These are phyloP conservation scores for Candida morakotiae DNA, from an alignment of 805 yeast genomes.

Conservation along the genomic window DNA sequence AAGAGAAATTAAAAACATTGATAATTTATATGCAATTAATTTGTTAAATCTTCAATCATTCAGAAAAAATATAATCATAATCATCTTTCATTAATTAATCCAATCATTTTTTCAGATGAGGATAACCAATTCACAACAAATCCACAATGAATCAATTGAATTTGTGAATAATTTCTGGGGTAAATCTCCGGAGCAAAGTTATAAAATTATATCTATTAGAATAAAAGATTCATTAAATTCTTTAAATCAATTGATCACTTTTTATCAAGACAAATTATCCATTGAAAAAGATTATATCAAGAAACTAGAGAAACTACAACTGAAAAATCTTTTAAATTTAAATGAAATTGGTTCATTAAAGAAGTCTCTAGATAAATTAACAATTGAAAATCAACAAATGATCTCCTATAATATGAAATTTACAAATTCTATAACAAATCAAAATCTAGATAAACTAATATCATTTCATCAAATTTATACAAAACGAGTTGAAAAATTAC, in stretches of 20 bases:
- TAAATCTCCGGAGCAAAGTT: constrained; percentile 57
- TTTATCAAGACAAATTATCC: constrained; percentile 40
- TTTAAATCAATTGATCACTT: constrained; percentile 30
- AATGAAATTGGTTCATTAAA: constrained; percentile 58
- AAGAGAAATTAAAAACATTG: neutral
- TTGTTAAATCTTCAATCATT: neutral
- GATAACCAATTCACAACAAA: constrained; percentile 1
- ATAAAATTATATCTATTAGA: constrained; percentile 48
- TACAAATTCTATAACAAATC: constrained; percentile 46
- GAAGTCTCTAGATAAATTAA: constrained; percentile 55
- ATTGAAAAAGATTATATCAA: constrained; percentile 74
- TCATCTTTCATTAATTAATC: neutral
- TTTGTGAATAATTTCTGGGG: constrained; percentile 49
- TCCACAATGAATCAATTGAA: neutral
- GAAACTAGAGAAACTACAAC: constrained; percentile 48
- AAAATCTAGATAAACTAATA: constrained; percentile 45
- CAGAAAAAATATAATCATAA: neutral
- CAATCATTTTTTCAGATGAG: constrained; percentile 3
- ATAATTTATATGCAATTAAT: neutral
- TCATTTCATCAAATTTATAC: constrained; percentile 49
- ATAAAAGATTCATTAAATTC: constrained; percentile 60
- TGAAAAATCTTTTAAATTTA: constrained; percentile 45
- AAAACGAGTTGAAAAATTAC: constrained; percentile 53
- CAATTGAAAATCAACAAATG: constrained; percentile 56
- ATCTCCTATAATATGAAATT: constrained; percentile 54